These are phyloP conservation scores for Lepraria neglecta DNA, from an alignment of 495 filamentous ascomycete genomes.

Conservation along the genomic window DNA sequence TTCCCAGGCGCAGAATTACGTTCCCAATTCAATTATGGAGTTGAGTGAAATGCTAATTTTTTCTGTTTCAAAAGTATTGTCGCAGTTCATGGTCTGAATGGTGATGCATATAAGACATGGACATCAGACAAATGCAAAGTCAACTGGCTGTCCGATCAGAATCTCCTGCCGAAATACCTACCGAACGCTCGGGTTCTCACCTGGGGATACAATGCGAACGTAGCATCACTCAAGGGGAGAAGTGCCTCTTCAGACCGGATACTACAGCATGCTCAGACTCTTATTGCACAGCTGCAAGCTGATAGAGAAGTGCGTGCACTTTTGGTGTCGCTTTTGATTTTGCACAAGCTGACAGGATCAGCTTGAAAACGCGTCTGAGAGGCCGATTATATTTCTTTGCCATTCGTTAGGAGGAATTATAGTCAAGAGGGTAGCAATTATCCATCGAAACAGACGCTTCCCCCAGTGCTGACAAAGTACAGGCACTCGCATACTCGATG, in stretches of 20 bases:
- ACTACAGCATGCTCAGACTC: slow-evolving; percentile 34
- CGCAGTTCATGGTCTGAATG: slow-evolving; percentile 41
- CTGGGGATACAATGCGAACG: slow-evolving; percentile 32
- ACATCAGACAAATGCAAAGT: slow-evolving; percentile 25
- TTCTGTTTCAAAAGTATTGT: slow-evolving; percentile 32
- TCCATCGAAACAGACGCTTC: no score
- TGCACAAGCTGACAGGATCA: slow-evolving; percentile 21
- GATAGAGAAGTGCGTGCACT: slow-evolving; percentile 16
- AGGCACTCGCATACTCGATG: slow-evolving; percentile 20
- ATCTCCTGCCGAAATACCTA: slow-evolving; percentile 31
- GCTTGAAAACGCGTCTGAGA: slow-evolving; percentile 21
- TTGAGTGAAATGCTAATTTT: no score
- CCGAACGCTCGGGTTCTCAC: slow-evolving; percentile 27
- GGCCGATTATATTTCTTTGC: slow-evolving; percentile 27
- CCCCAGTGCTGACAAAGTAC: slow-evolving; percentile 14
- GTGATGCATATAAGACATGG: slow-evolving; percentile 33
- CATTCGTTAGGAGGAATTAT: slow-evolving; percentile 28
- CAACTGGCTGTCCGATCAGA: slow-evolving; percentile 29
- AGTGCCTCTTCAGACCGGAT: slow-evolving; percentile 27
- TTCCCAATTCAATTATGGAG: background rate
- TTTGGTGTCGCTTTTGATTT: slow-evolving; percentile 30
- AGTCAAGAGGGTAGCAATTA: slow-evolving; percentile 22
- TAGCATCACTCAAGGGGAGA: slow-evolving; percentile 25
- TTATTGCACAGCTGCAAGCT: slow-evolving; percentile 29
- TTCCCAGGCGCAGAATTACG: background rate